phyloP scores from a whole-genome alignment of 208 protist genomes.

The Crithidia fasciculata region DNA sequence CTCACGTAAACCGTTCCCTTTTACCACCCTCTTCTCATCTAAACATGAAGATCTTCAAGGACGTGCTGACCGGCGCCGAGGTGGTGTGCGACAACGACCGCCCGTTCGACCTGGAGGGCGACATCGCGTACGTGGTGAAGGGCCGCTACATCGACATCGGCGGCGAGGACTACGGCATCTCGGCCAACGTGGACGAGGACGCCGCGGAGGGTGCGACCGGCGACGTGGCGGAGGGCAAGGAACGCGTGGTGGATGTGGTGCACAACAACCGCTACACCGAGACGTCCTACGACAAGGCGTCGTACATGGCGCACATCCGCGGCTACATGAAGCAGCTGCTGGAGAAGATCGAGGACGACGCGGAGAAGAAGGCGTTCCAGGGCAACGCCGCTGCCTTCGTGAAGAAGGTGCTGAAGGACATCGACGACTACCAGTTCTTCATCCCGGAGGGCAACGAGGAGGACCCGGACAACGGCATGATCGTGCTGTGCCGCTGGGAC shows the following conservation, averaged over 20 bases:
- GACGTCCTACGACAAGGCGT: constrained; percentile 93
- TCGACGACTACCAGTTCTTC: constrained; percentile 94
- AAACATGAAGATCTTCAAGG: constrained; percentile 91
- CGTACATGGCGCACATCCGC: constrained; percentile 93
- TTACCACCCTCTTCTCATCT: not conserved
- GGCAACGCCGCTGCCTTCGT: constrained; percentile 84
- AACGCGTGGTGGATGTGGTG: constrained; percentile 88
- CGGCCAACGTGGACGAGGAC: constrained; percentile 91
- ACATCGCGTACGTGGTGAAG: constrained; percentile 83
- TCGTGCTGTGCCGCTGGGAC: constrained; percentile 91
- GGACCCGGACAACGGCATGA: constrained; percentile 90
- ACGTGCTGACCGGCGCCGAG: constrained; percentile 89
- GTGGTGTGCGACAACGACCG: constrained; percentile 92
- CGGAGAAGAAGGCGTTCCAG: constrained; percentile 91
- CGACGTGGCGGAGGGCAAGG: constrained; percentile 80
- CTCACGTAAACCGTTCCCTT: not conserved
- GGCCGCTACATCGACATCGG: constrained; percentile 90
- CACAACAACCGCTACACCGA: constrained; percentile 92
- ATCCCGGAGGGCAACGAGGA: constrained; percentile 91
- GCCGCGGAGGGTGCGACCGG: constrained; percentile 84
- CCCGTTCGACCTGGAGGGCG: constrained; percentile 75
- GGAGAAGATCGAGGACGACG: constrained; percentile 80
- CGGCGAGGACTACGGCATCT: constrained; percentile 92
- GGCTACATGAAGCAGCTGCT: constrained; percentile 92
- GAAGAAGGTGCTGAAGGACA: constrained; percentile 93